These are phyloP conservation scores for Heliamphora exappendiculata DNA, from an alignment of 148 eudicot genomes.

Conservation along the genomic window DNA sequence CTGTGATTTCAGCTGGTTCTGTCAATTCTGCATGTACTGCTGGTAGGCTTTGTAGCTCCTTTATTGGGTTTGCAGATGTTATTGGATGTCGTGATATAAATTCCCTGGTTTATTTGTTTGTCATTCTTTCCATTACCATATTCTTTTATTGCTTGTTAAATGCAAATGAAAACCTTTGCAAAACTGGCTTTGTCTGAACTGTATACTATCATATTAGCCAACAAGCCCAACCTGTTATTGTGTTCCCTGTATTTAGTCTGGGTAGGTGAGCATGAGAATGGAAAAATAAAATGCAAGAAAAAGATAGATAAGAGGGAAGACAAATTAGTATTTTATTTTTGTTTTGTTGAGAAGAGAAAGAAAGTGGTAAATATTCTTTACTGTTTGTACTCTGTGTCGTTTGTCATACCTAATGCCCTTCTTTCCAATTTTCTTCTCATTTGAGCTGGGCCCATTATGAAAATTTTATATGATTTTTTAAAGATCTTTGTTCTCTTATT, in stretches of 20 bases:
- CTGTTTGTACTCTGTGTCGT: too few species aligned
- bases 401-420: too few species aligned
- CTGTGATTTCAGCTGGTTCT: slow-evolving; percentile 86
- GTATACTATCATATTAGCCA: not conserved
- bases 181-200: not conserved
- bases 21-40: slow-evolving; percentile 86
- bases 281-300: not conserved
- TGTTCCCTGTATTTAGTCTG: not conserved
- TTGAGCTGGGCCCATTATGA: not conserved
- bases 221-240: not conserved
- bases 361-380: not conserved
- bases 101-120: not conserved
- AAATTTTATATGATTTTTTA: not conserved
- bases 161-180: not conserved
- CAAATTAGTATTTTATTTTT: not conserved
- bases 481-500: not conserved
- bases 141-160: not conserved
- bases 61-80: not conserved
- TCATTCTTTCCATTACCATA: not conserved
- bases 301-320: not conserved
- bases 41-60: slow-evolving; percentile 37
- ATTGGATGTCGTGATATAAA: not conserved
- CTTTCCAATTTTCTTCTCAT: not conserved
- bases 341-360: not conserved
- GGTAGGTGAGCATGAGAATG: not conserved